Base-by-base conservation (phyloP, 306 rosid species). In the Boehmeria nivea region DNA sequence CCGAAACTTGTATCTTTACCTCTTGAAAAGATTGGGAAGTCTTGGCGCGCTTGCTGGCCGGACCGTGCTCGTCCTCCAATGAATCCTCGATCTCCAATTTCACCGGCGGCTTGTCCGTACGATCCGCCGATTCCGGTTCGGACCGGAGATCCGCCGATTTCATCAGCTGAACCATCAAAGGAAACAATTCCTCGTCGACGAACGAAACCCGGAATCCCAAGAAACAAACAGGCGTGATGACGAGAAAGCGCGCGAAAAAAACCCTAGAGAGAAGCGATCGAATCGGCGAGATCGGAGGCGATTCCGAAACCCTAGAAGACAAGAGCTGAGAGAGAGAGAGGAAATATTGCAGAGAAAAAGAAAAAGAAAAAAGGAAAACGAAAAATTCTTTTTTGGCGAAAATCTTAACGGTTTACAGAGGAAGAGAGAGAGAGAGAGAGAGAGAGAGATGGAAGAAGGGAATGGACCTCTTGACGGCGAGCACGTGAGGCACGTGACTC, bases 41-140 rank as follows among this genome's bases (percentile, higher is more conserved):
- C 63, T 79, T 89, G 56, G 65, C 44, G n/a, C 94, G 95, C 76
- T 86, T 89, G 52, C 45, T 47, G 20, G 79, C 62, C 7, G 94
- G 82, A 7, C 68, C 84, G 39, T 79, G 72, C 25, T 83, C 82
- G 23, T 83, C 89, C 47, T 85, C 85, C 12, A 78, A 69, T 2
- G 81, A 17, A 11, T 89, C 97, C 64, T 83, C 95, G 44, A 81
- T 73, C 84, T 86, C 97, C 68, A 77, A 57, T 72, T 86, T 89
- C 67, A 81, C 81, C 38, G 81, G 70, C 12, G 51, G 36, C 76
- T 73, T 68, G n/a, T 71, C 83, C 43, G 62, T 76, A 63, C 34
- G 17, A 44, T 76, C 46, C 43, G 77, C 34, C 46, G 80, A 51
- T 63, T 75, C 87, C 25, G 52, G 49, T 37, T 72, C 80, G 23